Base-by-base conservation (phyloP, 2,329 filamentous ascomycete species). In the Diaporthe destruens region DNA sequence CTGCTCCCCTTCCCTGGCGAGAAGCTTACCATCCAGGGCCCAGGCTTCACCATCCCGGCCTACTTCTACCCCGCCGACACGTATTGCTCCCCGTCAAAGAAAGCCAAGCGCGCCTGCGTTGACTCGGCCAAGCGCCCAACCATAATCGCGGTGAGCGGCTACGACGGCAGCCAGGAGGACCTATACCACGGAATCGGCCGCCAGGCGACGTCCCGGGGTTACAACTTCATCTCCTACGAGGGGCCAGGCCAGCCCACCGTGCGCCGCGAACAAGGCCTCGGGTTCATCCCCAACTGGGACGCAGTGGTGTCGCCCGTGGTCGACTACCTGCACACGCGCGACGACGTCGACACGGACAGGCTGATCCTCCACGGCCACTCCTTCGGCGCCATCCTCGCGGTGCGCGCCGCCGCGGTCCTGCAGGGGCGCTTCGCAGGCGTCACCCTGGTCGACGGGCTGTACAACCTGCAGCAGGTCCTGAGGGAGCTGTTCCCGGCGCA, bases 261-360 rank as follows among this genome's bases (percentile, higher is more conserved):
- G 2, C 80, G 82, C 11, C 81, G 85, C 0, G 72, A 81, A 0
- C 82, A 87, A 53, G 76, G 79, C 5, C 55, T 85, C 1, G 84
- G 82, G 6, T 87, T 86, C 74, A 84, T 84, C 18, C 80, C 79
- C 0, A 78, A 86, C 29, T 86, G 84, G 84, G 81, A 83, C 74
- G 77, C 72, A 5, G 84, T 83, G 0, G 77, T 83, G 3, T 80
- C 78, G 0, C 84, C 84, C 0, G 77, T 86, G 0, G 77, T 86
- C 0, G 83, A 86, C 76, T 82, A 82, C 29, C 63, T 81, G 0
- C 44, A 76, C 3, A 76, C 78, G 74, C 78, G 42, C 74, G 59
- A 70, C 4, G 75, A 77, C 6, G 82, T 85, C 6, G 80, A 83
- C 69, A 36, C 66, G 9, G 56, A 75, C 76, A 71, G 80, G 39